Conservation (phyloP, 345 rosid genomes). For the Jatropha curcas region DNA sequence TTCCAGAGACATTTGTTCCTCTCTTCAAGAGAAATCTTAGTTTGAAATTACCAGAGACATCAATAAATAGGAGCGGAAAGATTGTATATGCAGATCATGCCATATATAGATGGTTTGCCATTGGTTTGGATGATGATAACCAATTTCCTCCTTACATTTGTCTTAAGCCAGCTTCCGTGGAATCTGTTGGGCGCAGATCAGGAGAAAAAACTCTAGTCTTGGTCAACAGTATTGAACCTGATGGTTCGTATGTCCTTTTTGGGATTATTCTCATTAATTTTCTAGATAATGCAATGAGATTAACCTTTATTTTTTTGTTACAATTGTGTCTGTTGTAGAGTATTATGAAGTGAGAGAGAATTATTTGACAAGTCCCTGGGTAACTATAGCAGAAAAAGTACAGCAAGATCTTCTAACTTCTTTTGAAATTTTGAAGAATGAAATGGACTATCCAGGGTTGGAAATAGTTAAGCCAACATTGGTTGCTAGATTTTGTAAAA, state of each 20-base stretch:
- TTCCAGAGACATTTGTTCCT: slow-evolving; percentile 34
- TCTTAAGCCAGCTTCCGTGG: slow-evolving; percentile 41
- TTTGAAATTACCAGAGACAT: slow-evolving; percentile 16
- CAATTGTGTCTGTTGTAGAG: slow-evolving; percentile 8
- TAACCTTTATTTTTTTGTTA: neutral
- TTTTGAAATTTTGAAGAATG: slow-evolving; percentile 34
- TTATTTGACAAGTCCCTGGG: slow-evolving; percentile 35
- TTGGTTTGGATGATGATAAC: slow-evolving; percentile 43
- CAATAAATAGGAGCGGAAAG: slow-evolving; percentile 22
- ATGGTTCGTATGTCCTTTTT: slow-evolving; percentile 29
- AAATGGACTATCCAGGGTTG: slow-evolving; percentile 17
- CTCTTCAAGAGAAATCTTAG: slow-evolving; percentile 33
- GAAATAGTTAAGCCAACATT: slow-evolving; percentile 39
- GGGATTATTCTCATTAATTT: slow-evolving; percentile 4
- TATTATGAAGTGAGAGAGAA: slow-evolving; percentile 22
- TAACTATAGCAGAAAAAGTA: slow-evolving; percentile 44
- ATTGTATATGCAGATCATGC: slow-evolving; percentile 38
- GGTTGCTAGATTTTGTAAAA: slow-evolving; percentile 62
- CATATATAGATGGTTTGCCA: slow-evolving; percentile 46
- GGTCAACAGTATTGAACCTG: slow-evolving; percentile 25
- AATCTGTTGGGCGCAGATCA: slow-evolving; percentile 20
- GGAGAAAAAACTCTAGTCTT: slow-evolving; percentile 41
- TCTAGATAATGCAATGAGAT: neutral
- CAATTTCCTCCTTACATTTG: slow-evolving; percentile 32
- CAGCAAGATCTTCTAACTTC: slow-evolving; percentile 46